phyloP scores from a whole-genome alignment of 2,329 filamentous ascomycete genomes.

The Annulohypoxylon truncatum region DNA sequence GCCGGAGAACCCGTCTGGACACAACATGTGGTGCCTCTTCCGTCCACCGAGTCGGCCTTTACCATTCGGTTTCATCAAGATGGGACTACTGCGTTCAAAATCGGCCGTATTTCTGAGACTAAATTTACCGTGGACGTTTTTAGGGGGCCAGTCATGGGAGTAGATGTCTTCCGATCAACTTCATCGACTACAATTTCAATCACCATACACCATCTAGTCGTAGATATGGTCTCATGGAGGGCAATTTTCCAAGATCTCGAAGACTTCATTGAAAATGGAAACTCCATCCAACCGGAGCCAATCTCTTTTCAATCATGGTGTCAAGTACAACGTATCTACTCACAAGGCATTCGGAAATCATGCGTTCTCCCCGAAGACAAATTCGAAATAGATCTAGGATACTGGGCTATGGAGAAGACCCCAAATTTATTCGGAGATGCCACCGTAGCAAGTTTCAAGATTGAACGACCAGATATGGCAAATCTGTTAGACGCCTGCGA shows the following conservation, averaged over 20 bases:
- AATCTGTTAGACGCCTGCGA: background rate
- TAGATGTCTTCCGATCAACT: background rate
- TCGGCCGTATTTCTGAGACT: background rate
- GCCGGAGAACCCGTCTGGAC: background rate
- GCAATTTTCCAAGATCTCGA: background rate
- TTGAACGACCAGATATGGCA: background rate
- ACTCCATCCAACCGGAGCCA: background rate
- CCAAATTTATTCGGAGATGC: background rate
- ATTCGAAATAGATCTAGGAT: background rate
- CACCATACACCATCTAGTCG: background rate
- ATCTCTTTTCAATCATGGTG: background rate
- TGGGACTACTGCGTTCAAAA: background rate
- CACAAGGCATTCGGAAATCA: background rate
- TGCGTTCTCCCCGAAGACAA: background rate
- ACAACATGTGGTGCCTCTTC: background rate
- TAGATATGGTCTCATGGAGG: background rate
- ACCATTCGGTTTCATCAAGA: background rate
- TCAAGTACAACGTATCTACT: background rate
- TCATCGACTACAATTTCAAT: background rate
- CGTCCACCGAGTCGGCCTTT: background rate
- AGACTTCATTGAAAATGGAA: background rate
- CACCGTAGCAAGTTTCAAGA: background rate
- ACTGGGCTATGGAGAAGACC: background rate
- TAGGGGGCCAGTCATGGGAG: background rate
- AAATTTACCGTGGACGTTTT: background rate